Base-by-base conservation (phyloP, 2,329 filamentous ascomycete genomes). In the Magnaporthales sp. region DNA sequence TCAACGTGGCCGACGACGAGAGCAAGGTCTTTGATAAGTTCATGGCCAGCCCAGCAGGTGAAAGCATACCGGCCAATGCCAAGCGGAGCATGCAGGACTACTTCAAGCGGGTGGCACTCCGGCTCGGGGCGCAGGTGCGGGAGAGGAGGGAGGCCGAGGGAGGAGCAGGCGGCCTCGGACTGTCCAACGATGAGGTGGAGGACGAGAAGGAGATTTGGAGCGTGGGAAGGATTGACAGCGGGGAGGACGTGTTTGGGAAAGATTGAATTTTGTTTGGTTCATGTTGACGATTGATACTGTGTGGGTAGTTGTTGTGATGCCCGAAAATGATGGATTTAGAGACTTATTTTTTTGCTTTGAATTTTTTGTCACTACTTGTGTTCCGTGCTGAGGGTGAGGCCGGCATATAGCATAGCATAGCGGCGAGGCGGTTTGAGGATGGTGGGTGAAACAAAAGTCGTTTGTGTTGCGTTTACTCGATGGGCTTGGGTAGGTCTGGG, bases 201-300 rank as follows among this genome's bases (percentile, higher is more conserved):
- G 95, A 99, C 78, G 92, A 97, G 81, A 90, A 87, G 77, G 95
- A 99, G 81, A 89, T 99, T 69, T 96, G 93, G 93, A 95, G 91
- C 75, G 90, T 99, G 64, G 95, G 95, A 6, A 93, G 90, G 78
- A 88, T 97, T 64, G 94, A 98, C 75, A 80, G 93, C 13, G 81
- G 80, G 62, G 90, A 86, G 9, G 91, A 92, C 67, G 76, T 80
- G 7, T 84, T 84, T 74, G 76, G 77, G 62, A 80, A 79, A 68
- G 75, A 79, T 56, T 76, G 64, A 61, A n/a, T 22, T 58, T 6
- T 54, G 46, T 9, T 38, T 38, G n/a, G n/a, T n/a, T 56, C 11
- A 10, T 58, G 13, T 58, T 58, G 54, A 58, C 4, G 22, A 11
- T 13, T 58, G 11, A 11, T 4, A 24, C 32, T 26, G 7, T n/a